phyloP scores from a whole-genome alignment of 2,329 filamentous ascomycete species.

The Bipolaris zeicola region DNA sequence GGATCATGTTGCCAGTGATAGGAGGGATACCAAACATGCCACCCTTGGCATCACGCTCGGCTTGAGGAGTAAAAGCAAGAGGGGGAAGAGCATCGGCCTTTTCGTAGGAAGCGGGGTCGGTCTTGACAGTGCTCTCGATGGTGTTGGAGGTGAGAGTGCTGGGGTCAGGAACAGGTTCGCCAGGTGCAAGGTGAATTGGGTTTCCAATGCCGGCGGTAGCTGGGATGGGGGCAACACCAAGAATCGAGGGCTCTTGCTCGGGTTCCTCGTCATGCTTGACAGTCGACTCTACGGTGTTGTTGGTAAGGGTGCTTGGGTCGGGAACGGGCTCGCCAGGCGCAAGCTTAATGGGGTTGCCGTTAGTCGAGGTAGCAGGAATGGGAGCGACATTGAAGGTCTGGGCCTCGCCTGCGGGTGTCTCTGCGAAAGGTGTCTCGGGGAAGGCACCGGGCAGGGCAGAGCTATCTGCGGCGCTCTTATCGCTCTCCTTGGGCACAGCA shows the following conservation, averaged over 20 bases:
- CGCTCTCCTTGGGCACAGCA: conserved; percentile 65
- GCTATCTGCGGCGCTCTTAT: conserved; percentile 28
- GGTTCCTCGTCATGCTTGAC: conserved; percentile 43
- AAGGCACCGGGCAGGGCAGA: conserved; percentile 66
- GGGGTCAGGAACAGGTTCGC: conserved; percentile 77
- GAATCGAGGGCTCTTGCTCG: conserved; percentile 46
- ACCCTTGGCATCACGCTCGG: conserved; percentile 51
- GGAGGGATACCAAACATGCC: conserved; percentile 55
- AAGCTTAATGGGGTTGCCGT: conserved; percentile 79
- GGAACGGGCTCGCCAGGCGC: conserved; percentile 82
- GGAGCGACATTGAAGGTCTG: conserved; percentile 62
- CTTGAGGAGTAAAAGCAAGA: conserved; percentile 52
- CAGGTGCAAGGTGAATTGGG: conserved; percentile 77
- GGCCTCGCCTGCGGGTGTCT: conserved; percentile 50
- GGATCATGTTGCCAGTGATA: conserved; percentile 69
- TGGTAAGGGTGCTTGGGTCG: conserved; percentile 65
- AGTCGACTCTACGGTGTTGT: conserved; percentile 72
- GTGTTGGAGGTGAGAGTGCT: conserved; percentile 70
- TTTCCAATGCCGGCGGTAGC: conserved; percentile 69
- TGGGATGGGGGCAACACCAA: conserved; percentile 65
- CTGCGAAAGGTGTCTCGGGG: conserved; percentile 73
- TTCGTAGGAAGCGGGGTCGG: conserved; percentile 84
- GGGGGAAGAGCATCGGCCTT: conserved; percentile 67
- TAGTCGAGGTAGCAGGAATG: conserved; percentile 62
- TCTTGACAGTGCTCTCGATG: conserved; percentile 62